Percentiles rank a stretch among this genome's conserved stretches.
Evolutionary conservation across 352 stramenopile species (phyloP).

Genomic region (Globisporangium emineosum): DNA sequence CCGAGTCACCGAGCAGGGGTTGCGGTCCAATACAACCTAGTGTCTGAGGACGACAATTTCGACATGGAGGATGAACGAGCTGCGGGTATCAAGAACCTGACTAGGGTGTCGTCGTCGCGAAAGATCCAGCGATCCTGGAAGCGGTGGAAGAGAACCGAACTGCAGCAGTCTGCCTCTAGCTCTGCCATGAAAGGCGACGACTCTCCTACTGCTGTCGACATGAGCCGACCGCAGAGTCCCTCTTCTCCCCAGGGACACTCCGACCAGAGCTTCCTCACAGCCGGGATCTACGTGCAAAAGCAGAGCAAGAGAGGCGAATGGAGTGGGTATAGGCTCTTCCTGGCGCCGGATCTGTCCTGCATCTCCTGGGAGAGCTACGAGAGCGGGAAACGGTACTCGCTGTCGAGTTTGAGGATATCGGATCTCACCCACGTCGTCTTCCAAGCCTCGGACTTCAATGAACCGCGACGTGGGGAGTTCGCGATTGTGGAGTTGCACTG

Average conservation of each 20-base stretch:
- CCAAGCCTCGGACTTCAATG: constrained; percentile 5
- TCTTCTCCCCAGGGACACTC: not conserved
- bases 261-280: constrained; percentile 1
- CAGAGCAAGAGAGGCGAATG: constrained; percentile 11
- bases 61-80: not conserved
- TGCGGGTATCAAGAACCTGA: not conserved
- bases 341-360: constrained; percentile 2
- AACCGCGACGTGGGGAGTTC: constrained; percentile 7
- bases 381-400: constrained; percentile 11
- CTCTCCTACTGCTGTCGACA: not conserved
- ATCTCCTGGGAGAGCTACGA: constrained; percentile 16
- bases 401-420: constrained; percentile 18
- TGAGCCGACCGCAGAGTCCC: not conserved
- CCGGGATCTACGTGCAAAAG: constrained; percentile 13
- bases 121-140: constrained; percentile 22
- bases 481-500: constrained; percentile 12
- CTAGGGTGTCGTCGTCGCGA: constrained; percentile 1
- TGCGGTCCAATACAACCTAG: not conserved
- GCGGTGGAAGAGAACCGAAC: constrained; percentile 6
- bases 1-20: constrained; percentile 1
- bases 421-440: constrained; percentile 16
- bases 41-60: not conserved
- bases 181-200: not conserved
- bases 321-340: constrained; percentile 9
- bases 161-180: not conserved